phyloP scores from a whole-genome alignment of 257 asterid species.

The Mitragyna speciosa region DNA sequence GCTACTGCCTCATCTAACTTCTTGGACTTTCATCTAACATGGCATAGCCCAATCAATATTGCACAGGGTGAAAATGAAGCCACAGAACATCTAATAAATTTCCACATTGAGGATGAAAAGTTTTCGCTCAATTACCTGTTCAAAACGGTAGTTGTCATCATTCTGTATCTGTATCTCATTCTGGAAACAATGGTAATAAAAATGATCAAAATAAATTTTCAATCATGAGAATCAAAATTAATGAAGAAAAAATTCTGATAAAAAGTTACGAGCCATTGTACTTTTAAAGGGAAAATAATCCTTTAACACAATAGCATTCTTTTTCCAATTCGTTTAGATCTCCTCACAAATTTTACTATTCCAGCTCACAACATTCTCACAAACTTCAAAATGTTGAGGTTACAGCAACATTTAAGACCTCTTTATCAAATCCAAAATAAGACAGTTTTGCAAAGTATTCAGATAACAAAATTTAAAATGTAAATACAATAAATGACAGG shows the following conservation, averaged over 20 bases:
- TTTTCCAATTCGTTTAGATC: background rate
- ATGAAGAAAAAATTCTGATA: background rate
- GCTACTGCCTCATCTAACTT: background rate
- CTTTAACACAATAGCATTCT: background rate
- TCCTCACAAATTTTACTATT: background rate
- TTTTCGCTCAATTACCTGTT: constrained; percentile 60
- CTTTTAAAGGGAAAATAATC: background rate
- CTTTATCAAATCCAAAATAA: background rate
- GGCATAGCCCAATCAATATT: background rate
- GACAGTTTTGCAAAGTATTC: background rate
- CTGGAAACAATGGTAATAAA: constrained; percentile 48
- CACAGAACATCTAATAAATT: background rate
- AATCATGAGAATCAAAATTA: constrained; percentile 13
- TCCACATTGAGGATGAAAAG: constrained; percentile 14
- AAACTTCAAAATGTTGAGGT: background rate
- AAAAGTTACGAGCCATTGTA: background rate
- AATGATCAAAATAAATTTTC: background rate
- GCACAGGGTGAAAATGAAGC: background rate
- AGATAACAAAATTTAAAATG: background rate
- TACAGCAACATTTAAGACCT: background rate
- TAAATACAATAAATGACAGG: background rate
- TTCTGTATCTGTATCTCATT: constrained; percentile 89
- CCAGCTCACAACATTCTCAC: background rate
- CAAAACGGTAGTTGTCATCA: constrained; percentile 76
- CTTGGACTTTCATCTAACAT: background rate